Evolutionary conservation across 2,329 filamentous ascomycete genomes (phyloP), one percentile per base, ranked within the genome.

Genomic region (Fusarium hostae): DNA sequence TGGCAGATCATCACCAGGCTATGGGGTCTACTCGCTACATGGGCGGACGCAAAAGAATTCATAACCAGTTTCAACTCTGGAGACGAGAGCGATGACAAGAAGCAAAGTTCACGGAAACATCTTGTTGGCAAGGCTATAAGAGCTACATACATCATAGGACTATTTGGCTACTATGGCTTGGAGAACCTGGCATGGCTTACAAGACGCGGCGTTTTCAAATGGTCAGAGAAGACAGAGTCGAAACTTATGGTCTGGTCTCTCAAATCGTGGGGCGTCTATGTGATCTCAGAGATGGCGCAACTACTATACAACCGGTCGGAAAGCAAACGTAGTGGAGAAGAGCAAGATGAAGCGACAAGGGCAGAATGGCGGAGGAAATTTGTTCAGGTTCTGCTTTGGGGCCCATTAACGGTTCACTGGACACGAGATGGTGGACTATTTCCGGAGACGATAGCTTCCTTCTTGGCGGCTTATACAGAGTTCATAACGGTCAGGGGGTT

Each of bases 1-100:
- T 73, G 70, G 70, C 70, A 73, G 5, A 68, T 66, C 3, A 61
- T 73, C 4, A 73, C 63, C 13, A 45, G 70, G 9, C 15, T 72
- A 16, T 72, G 70, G 70, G 70, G 70, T 1, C 11, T 71, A 3
- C 4, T 72, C 6, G 48, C 45, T 1, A 50, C 58, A 11, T 73
- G 70, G 70, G 26, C 47, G 4, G 55, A 64, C 2, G 52, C 58
- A 13, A 73, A 71, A 13, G 70, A 68, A 12, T 50, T 71, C 4
- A 24, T 73, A 7, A 4, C 8, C 2, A 12, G 24, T 10, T 20
- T 66, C 1, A 8, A 12, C 5, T 5, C 30, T 0, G n/a, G 18
- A 8, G 20, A 35, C 7, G 47, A 13, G 4, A 41, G 10, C 2
- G 9, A 59, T n/a, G n/a, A n/a, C n/a, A n/a, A n/a, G n/a, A n/a